phyloP scores from a whole-genome alignment of 225 moss, liverwort and hornwort genomes.

The Sphagnum contortum region DNA sequence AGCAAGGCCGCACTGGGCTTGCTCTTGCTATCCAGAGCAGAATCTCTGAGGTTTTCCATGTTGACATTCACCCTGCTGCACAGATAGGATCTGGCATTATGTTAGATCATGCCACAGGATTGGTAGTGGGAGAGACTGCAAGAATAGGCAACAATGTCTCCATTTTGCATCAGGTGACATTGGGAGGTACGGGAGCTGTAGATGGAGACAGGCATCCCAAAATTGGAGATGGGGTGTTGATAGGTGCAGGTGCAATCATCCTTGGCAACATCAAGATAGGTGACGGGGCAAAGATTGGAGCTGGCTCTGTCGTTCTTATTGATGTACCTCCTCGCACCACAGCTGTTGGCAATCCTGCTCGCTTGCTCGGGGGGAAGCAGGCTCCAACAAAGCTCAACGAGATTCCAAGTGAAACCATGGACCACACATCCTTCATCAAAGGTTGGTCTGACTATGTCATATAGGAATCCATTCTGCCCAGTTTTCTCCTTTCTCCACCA shows the following conservation, averaged over 20 bases:
- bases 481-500: too few species aligned
- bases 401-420: conserved; percentile 49
- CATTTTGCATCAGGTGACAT: conserved; percentile 56
- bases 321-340: conserved; percentile 51
- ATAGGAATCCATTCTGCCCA: conserved; percentile 1
- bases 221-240: conserved; percentile 45
- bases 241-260: conserved; percentile 55
- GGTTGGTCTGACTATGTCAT: conserved; percentile 63
- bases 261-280: conserved; percentile 55
- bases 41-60: conserved; percentile 52
- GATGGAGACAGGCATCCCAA: conserved; percentile 48
- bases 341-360: conserved; percentile 58
- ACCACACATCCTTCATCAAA: conserved; percentile 47
- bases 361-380: conserved; percentile 42
- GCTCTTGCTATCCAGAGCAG: conserved; percentile 52
- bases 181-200: conserved; percentile 48
- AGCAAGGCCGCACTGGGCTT: conserved; percentile 39
- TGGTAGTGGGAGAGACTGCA: conserved; percentile 57
- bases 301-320: conserved; percentile 52
- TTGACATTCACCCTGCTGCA: conserved; percentile 61
- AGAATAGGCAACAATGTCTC: conserved; percentile 54
- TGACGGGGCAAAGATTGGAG: conserved; percentile 53
- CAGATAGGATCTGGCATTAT: conserved; percentile 46
- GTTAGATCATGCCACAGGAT: conserved; percentile 57
- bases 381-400: conserved; percentile 25